These are phyloP conservation scores for Boletus tomentosulus DNA, from an alignment of 768 basidiomycete species.

Conservation along the genomic window DNA sequence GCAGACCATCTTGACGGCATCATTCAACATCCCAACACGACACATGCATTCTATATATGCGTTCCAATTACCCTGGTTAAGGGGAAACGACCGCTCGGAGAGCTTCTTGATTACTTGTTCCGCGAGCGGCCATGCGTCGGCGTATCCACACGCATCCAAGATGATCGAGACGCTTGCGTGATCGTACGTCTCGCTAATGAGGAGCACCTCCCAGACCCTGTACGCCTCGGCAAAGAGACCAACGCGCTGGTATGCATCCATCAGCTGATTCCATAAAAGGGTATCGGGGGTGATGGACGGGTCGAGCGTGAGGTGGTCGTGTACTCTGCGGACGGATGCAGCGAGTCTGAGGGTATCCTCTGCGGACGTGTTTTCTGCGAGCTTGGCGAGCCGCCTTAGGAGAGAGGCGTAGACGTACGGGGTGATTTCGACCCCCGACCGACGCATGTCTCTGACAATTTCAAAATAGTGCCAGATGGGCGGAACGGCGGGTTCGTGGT, in stretches of 20 bases:
- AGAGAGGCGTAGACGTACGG: constrained; percentile 65
- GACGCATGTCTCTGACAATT: constrained; percentile 78
- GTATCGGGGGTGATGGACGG: constrained; percentile 68
- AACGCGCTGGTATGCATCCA: constrained; percentile 85
- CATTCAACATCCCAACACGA: constrained; percentile 57
- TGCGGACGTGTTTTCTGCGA: constrained; percentile 34
- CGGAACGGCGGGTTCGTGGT: constrained; percentile 35
- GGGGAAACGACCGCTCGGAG: constrained; percentile 42
- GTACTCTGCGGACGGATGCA: constrained; percentile 55
- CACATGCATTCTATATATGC: constrained; percentile 86
- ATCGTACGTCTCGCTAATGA: constrained; percentile 53
- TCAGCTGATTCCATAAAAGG: constrained; percentile 74
- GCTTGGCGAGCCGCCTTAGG: constrained; percentile 48
- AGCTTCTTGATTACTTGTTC: constrained; percentile 53
- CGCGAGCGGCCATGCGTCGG: constrained; percentile 48
- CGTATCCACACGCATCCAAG: constrained; percentile 76
- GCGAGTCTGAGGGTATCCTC: constrained; percentile 35
- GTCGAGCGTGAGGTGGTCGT: constrained; percentile 77
- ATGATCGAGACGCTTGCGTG: constrained; percentile 74
- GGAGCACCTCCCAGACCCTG: constrained; percentile 76
- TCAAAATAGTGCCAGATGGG: constrained; percentile 59
- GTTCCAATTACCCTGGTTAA: constrained; percentile 74
- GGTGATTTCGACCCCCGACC: constrained; percentile 53
- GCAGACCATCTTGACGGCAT: constrained; percentile 63
- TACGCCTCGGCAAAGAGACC: constrained; percentile 68